These are phyloP conservation scores for Leucaena leucocephala DNA, from an alignment of 306 rosid species.

Conservation along the genomic window DNA sequence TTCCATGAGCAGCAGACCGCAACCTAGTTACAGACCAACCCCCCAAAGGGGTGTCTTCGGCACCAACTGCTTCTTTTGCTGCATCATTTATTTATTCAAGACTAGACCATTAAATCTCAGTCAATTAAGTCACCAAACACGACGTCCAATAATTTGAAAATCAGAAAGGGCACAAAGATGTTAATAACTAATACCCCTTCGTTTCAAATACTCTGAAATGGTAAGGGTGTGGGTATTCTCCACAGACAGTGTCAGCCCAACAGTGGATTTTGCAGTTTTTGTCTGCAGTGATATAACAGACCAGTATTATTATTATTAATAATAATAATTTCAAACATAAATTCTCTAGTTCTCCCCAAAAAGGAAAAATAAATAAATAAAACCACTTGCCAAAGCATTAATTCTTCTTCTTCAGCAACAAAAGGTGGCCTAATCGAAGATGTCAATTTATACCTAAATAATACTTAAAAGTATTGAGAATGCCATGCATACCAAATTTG, in stretches of 20 bases:
- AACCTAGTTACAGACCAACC: slow-evolving; percentile 97
- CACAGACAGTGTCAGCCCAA: slow-evolving; percentile 80
- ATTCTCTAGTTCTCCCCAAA: slow-evolving; percentile 12
- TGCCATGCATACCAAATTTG: slow-evolving; percentile 72
- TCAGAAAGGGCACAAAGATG: slow-evolving; percentile 26
- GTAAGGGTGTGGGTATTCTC: slow-evolving; percentile 81
- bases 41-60: slow-evolving; percentile 95
- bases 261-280: slow-evolving; percentile 88
- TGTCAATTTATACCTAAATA: slow-evolving; percentile 20
- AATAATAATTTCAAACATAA: slow-evolving; percentile 18
- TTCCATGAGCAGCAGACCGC: slow-evolving; percentile 97
- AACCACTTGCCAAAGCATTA: slow-evolving; percentile 25
- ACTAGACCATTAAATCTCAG: slow-evolving; percentile 21
- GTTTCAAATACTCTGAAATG: slow-evolving; percentile 74
- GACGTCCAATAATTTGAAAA: slow-evolving; percentile 12
- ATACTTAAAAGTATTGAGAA: slow-evolving; percentile 14
- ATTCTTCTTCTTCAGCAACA: slow-evolving; percentile 31
- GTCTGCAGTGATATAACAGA: slow-evolving; percentile 59
- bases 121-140: slow-evolving; percentile 16
- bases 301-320: slow-evolving; percentile 32
- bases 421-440: slow-evolving; percentile 32
- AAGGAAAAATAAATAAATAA: slow-evolving; percentile 17
- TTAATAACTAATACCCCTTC: slow-evolving; percentile 65
- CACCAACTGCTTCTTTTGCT: slow-evolving; percentile 99
- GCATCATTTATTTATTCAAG: slow-evolving; percentile 37